Percentiles rank a stretch among this genome's conserved stretches.
Evolutionary conservation across 2,329 filamentous ascomycete genomes (phyloP).

Genomic region (Davidsoniella australis): DNA sequence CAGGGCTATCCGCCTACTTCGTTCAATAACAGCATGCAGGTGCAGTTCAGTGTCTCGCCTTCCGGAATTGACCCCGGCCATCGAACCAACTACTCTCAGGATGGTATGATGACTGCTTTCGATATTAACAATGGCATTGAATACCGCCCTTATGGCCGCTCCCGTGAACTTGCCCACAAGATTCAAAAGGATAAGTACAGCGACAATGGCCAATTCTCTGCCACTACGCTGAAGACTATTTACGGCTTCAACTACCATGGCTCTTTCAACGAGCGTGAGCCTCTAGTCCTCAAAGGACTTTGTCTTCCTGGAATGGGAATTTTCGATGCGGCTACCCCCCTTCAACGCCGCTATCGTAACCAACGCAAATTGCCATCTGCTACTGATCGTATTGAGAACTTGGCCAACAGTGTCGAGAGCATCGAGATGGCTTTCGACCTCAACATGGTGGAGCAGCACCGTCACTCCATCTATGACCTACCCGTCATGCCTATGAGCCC

Average conservation of each 20-base stretch:
- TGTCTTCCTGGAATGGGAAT: conserved; percentile 62
- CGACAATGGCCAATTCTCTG: conserved; percentile 7
- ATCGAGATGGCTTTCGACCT: conserved; percentile 46
- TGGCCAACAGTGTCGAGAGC: conserved; percentile 45
- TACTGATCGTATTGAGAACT: conserved; percentile 46
- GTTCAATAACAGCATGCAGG: background rate
- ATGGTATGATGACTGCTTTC: background rate
- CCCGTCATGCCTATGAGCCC: conserved; percentile 24
- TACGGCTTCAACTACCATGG: conserved; percentile 9
- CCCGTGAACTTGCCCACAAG: background rate
- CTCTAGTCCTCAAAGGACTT: conserved; percentile 44
- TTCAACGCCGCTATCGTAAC: conserved; percentile 58
- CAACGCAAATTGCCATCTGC: conserved; percentile 62
- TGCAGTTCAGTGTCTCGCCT: background rate
- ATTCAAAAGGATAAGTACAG: background rate
- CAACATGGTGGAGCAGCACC: conserved; percentile 31
- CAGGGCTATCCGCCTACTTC: background rate
- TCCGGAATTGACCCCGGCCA: background rate
- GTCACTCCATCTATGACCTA: conserved; percentile 40
- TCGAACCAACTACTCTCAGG: background rate
- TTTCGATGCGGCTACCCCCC: conserved; percentile 62
- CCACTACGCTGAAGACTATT: conserved; percentile 8
- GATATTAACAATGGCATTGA: conserved; percentile 1
- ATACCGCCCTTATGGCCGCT: conserved; percentile 5
- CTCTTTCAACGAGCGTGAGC: conserved; percentile 5